phyloP scores from a whole-genome alignment of 225 moss, liverwort and hornwort species.

The Thuidium tamariscinum region DNA sequence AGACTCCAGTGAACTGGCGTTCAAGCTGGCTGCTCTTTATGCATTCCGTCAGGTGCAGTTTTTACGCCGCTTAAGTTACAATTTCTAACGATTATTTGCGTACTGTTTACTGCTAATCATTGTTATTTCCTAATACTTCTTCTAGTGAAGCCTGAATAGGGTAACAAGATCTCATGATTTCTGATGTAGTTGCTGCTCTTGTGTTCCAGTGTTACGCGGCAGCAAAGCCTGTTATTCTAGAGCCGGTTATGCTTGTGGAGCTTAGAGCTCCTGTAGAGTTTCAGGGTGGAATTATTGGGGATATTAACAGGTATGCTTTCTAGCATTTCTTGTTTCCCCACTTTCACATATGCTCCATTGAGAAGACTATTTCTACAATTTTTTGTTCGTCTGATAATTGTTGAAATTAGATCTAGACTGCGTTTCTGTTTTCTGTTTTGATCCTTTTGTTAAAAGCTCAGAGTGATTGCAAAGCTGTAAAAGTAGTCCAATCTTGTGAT shows the following conservation, averaged over 20 bases:
- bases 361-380: not conserved
- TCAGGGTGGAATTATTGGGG: conserved; percentile 94
- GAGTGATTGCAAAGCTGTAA: not conserved
- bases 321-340: not conserved
- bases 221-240: conserved; percentile 77
- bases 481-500: not conserved
- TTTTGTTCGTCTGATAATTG: not conserved
- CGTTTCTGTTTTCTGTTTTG: not conserved
- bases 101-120: not conserved
- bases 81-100: not conserved
- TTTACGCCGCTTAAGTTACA: not conserved
- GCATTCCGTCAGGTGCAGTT: conserved; percentile 78
- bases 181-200: not conserved
- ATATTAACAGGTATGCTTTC: conserved; percentile 65
- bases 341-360: not conserved
- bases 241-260: conserved; percentile 95
- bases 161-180: not conserved
- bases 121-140: not conserved
- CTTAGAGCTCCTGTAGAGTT: conserved; percentile 95
- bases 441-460: not conserved
- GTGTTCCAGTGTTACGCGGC: conserved; percentile 61
- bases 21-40: conserved; percentile 94
- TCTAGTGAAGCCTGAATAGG: not conserved
- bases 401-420: not conserved
- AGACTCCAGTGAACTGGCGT: conserved; percentile 97